Evolutionary conservation across 306 rosid species (phyloP).

Genomic region (Quercus aquifolioides): DNA sequence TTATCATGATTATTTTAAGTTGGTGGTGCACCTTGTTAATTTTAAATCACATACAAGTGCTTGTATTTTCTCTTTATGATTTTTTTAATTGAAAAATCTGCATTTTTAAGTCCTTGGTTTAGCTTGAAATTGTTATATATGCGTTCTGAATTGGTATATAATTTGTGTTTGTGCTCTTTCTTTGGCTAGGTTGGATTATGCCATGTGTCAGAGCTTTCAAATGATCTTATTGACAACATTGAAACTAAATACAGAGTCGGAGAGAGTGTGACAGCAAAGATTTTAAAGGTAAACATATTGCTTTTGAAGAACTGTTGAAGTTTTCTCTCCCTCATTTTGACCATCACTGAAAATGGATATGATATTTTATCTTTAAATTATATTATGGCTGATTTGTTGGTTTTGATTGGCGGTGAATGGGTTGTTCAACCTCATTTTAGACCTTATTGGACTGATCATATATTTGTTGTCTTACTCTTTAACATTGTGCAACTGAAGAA

Average conservation of each 20-base stretch:
- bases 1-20: neutral
- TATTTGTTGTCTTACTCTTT: neutral
- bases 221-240: conserved; percentile 48
- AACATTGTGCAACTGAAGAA: neutral
- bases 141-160: neutral
- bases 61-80: neutral
- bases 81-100: neutral
- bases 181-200: conserved; percentile 80
- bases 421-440: neutral
- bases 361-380: neutral
- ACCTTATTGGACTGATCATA: neutral
- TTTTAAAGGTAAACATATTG: conserved; percentile 64
- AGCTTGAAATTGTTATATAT: neutral
- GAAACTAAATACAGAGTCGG: conserved; percentile 66
- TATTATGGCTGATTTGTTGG: neutral
- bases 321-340: neutral
- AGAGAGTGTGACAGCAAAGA: conserved; percentile 66
- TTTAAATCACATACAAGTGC: neutral
- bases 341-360: neutral
- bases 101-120: neutral
- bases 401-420: neutral
- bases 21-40: neutral
- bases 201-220: conserved; percentile 84
- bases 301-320: conserved; percentile 3
- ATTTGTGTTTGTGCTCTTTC: conserved; percentile 1